Evolutionary conservation across 2,329 filamentous ascomycete genomes (phyloP), one percentile per base, ranked within the genome.

Genomic region (Colletotrichum sp.): DNA sequence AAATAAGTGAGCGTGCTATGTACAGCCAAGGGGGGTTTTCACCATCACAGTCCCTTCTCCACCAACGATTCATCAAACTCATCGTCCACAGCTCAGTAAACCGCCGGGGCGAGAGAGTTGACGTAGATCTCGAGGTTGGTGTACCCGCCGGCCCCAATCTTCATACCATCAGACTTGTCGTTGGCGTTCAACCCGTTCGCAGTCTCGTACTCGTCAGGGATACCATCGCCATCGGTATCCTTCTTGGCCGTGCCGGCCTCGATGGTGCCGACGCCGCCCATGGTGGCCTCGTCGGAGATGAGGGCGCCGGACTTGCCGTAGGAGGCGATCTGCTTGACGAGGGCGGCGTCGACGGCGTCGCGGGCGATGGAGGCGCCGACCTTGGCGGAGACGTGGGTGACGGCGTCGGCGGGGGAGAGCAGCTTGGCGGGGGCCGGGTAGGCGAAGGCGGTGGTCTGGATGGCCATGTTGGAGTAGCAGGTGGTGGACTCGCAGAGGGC

Each of bases 71-170:
- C 7, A 24, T 24, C 10, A 59, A 59, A 32, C n/a, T 24, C 28
- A 32, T 36, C 30, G 1, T 36, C 18, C 28, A 12, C 3, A 59
- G 7, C 81, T 90, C 32, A 88, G 86, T 75, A 75, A 14, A 75
- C 69, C 2, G 69, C 64, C 10, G 80, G 79, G 13, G 88, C 84
- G 34, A 90, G 80, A 13, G 86, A 88, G 76, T 90, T 89, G 21
- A 88, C 85, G 80, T 89, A 89, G 66, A 86, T 85, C 79, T 90
- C 87, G 14, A 89, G 82, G 74, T 87, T 88, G 6, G 83, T 81
- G 72, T 88, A 89, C 7, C 87, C 86, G 48, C 85, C 84, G 13
- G 80, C 83, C 14, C 84, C 81, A 65, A 85, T 85, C 74, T 78
- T 78, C 84, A 87, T 86, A 7, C 83, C 85, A 67, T 88, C 86